Conservation (phyloP, 768 basidiomycete species). For the Crepidotus variabilis region DNA sequence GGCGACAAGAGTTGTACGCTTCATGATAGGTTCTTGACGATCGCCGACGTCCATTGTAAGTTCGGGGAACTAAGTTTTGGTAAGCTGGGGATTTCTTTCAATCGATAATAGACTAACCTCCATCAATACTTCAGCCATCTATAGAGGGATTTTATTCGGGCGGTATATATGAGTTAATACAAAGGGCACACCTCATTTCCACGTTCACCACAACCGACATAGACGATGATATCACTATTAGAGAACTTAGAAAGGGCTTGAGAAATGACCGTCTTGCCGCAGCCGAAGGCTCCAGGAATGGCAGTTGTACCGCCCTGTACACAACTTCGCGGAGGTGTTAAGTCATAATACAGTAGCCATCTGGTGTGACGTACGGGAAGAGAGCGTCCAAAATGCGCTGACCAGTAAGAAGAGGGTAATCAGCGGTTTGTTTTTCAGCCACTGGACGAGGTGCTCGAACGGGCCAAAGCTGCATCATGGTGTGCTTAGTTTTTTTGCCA, state of each 20-base stretch:
- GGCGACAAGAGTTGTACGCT: conserved; percentile 96
- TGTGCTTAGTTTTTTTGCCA: conserved; percentile 89
- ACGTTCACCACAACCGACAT: conserved; percentile 98
- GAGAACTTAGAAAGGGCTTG: conserved; percentile 98
- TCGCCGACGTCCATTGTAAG: conserved; percentile 89
- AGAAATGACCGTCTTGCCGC: conserved; percentile 98
- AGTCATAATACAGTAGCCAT: neutral
- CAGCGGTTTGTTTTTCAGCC: conserved; percentile 91
- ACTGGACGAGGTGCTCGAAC: conserved; percentile 96
- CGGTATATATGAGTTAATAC: neutral
- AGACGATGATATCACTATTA: conserved; percentile 98
- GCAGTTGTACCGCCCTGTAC: conserved; percentile 96
- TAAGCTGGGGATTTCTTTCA: too few relatives aligned
- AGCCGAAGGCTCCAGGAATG: conserved; percentile 98
- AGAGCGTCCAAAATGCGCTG: conserved; percentile 96
- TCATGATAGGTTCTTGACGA: conserved; percentile 99
- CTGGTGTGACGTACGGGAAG: conserved; percentile 67
- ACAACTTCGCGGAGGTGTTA: conserved; percentile 48
- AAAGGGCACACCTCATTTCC: conserved; percentile 76
- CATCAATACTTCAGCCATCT: conserved; percentile 99
- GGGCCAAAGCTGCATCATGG: conserved; percentile 98
- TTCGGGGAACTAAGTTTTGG: conserved; percentile 64
- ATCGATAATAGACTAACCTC: conserved; percentile 49
- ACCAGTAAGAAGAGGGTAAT: conserved; percentile 89
- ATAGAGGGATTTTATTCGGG: conserved; percentile 7